Evolutionary conservation across 129 eudicot genomes (phyloP), one percentile per base, ranked within the genome.

Genomic region (Flaveria ramosissima): DNA sequence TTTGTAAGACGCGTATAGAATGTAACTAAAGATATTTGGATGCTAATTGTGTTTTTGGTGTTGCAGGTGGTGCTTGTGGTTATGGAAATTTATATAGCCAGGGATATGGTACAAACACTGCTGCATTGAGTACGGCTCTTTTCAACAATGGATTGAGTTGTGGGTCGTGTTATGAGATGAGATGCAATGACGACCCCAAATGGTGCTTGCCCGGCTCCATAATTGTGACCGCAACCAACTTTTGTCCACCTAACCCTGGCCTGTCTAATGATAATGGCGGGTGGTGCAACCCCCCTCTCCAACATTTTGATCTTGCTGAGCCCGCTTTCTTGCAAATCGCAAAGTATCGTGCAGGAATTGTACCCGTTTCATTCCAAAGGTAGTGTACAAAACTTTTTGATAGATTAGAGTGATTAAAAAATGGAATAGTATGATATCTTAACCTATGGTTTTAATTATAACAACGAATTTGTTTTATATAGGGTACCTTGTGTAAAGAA

Each of bases 231-330:
- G 97, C 97, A 0, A 92, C 97, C 51, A 89, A 91, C n/a, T 91
- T 91, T 75, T 89, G 97, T 80, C 97, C 97, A 1, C 97, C 97
- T 2, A 91, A 92, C 82, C 90, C 88, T 8, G 63, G 86, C 0
- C 50, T 81, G 76, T 85, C 97, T 57, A 92, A 89, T 20, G 85
- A 89, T 79, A 87, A 92, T 76, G 97, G 97, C 0, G 97, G 97
- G 24, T 92, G 97, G 97, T 92, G 97, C 81, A 91, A 91, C 73
- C 95, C 97, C 55, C 97, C 97, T 6, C 95, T 85, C 36, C 92
- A 89, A 13, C 97, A 91, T 81, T 91, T 91, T 43, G 97, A 91
- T 63, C 24, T 91, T 74, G 97, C 97, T 0, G 87, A 92, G 81
- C 97, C 97, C 1, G 96, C 97, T 70, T 92, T 84, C 86, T 57